Conservation (phyloP, 257 asterid genomes). For the Primulina tabacum region DNA sequence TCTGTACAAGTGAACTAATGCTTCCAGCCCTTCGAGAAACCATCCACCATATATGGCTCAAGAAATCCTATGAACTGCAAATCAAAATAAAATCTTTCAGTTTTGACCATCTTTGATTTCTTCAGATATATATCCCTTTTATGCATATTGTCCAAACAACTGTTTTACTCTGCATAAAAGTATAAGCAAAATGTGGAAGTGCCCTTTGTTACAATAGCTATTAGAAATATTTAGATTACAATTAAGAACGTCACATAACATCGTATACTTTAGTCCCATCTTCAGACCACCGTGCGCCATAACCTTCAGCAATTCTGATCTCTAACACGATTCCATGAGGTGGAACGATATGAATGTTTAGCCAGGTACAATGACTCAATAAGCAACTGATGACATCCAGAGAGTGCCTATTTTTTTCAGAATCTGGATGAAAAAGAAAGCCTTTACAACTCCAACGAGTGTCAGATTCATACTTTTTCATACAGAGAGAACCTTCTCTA, state of each 20-base stretch:
- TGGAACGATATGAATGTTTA: constrained; percentile 64
- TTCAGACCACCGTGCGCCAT: constrained; percentile 83
- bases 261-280: constrained; percentile 66
- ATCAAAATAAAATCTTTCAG: background rate
- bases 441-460: background rate
- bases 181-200: background rate
- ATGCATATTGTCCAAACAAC: background rate
- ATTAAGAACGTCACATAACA: background rate
- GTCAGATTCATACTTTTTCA: background rate
- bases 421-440: constrained; percentile 41
- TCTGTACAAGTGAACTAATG: constrained; percentile 32
- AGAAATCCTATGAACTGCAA: constrained; percentile 87
- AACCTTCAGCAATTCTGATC: constrained; percentile 61
- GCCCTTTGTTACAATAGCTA: background rate
- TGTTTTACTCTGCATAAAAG: background rate
- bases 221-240: background rate
- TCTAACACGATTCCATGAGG: constrained; percentile 70
- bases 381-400: constrained; percentile 41
- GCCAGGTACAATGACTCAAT: constrained; percentile 55
- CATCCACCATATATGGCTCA: constrained; percentile 70
- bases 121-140: background rate
- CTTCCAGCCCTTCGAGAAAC: constrained; percentile 65
- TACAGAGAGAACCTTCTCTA: background rate
- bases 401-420: constrained; percentile 55
- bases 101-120: background rate